Conservation (phyloP, 176 grass and related monocot genomes). For the Carex pumila region DNA sequence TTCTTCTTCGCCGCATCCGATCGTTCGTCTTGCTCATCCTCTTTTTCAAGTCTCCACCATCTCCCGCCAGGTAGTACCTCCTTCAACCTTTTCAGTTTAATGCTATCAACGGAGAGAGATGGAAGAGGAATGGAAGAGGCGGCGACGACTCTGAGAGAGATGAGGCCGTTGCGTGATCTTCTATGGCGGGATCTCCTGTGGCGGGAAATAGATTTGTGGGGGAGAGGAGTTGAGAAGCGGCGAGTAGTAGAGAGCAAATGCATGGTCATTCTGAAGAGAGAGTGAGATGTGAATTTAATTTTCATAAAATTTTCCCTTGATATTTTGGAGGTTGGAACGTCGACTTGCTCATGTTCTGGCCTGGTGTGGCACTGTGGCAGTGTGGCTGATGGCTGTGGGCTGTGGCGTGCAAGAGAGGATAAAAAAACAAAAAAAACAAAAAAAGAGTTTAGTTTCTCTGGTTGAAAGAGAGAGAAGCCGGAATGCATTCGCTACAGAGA, state of each 20-base stretch:
- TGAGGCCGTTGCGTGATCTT: background rate
- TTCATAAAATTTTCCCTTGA: background rate
- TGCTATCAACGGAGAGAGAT: slow-evolving; percentile 43
- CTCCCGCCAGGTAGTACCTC: slow-evolving; percentile 70
- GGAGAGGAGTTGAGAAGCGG: background rate
- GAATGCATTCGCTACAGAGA: background rate
- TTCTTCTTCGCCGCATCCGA: slow-evolving; percentile 30
- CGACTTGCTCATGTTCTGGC: background rate
- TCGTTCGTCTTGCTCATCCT: slow-evolving; percentile 23
- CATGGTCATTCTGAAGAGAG: slow-evolving; percentile 19
- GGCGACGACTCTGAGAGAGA: background rate
- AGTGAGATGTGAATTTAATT: slow-evolving; percentile 21
- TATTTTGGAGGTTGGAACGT: background rate
- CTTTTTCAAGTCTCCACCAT: slow-evolving; percentile 89
- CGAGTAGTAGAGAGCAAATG: slow-evolving; percentile 12
- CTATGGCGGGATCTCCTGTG: background rate
- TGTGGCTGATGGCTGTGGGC: background rate
- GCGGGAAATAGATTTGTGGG: background rate
- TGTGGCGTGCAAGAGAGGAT: slow-evolving; percentile 1
- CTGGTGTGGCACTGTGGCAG: no score
- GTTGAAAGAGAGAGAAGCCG: background rate
- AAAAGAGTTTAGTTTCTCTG: no score
- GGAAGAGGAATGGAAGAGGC: background rate
- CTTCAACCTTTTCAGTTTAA: slow-evolving; percentile 28
- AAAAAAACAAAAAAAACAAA: no score